phyloP scores from a whole-genome alignment of 169 alveolate genomes.

The Plasmodium malariae region DNA sequence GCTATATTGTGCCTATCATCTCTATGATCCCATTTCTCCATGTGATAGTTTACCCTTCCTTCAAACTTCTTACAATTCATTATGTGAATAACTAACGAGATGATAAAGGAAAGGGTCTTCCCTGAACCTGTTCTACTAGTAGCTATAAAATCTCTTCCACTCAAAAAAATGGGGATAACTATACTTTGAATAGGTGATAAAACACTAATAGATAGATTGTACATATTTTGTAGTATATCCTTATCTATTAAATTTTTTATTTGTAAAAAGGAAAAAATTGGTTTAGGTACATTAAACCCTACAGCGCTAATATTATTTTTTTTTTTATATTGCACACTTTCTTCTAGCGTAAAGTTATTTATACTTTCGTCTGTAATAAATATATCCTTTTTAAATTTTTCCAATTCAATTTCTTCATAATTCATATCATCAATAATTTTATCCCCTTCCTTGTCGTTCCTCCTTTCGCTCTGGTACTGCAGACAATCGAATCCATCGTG shows the following conservation, averaged over 20 bases:
- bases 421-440: conserved; percentile 15
- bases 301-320: conserved; percentile 59
- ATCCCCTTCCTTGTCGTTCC: conserved; percentile 21
- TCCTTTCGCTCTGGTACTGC: not conserved
- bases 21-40: too few species aligned
- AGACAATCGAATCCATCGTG: not conserved
- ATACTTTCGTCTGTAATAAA: conserved; percentile 52
- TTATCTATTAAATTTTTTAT: conserved; percentile 56
- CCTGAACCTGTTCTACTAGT: conserved; percentile 97
- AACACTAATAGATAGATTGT: conserved; percentile 32
- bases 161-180: conserved; percentile 83
- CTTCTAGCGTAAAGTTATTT: conserved; percentile 49
- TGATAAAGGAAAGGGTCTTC: conserved; percentile 94
- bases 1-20: too few species aligned
- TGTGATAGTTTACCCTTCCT: conserved; percentile 60
- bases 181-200: conserved; percentile 62
- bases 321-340: conserved; percentile 73
- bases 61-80: conserved; percentile 84
- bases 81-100: conserved; percentile 93
- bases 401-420: conserved; percentile 37
- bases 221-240: conserved; percentile 47
- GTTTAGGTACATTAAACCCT: conserved; percentile 73
- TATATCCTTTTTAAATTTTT: conserved; percentile 31
- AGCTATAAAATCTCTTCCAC: conserved; percentile 95
- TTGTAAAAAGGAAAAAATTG: conserved; percentile 63